Evolutionary conservation across 73 alveolate genomes (phyloP), one percentile per base, ranked within the genome.

Genomic region (Blepharisma japonicum): DNA sequence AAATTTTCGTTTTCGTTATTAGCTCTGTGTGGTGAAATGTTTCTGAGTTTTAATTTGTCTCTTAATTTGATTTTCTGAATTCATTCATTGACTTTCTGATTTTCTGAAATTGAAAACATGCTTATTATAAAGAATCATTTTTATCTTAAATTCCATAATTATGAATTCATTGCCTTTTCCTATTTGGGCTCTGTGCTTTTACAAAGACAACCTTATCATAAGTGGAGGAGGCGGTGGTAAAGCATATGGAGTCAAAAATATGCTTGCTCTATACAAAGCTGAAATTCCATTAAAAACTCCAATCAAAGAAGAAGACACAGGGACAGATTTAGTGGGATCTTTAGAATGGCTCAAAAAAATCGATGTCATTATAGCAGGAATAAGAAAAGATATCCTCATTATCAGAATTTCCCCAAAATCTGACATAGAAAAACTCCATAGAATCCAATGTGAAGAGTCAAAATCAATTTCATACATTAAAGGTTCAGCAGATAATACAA

Each of bases 141-240:
- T 32, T 1, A 32, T 32, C 42, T 32, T 32, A 32, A 32, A 32
- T 32, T 32, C 42, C 42, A 32, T 32, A 32, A 32, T 32, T 32
- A 32, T 32, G 42, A 32, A 32, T 32, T 32, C 42, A 1, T 4
- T 53, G 32, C 38, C 71, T 45, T 70, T 70, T 47, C 80, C 80
- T n/a, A 70, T 70, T 45, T 70, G 18, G 18, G 61, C 55, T 45
- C n/a, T 70, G 61, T 70, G 80, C 61, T n/a, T 47, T 25, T 70
- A n/a, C 66, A 47, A 70, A n/a, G 46, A 70, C 5, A 18, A 45
- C 14, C 1, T 70, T 38, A 2, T 70, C 2, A 39, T 70, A 14
- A 14, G 55, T 18, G 80, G 80, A 39, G 80, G 80, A 39, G 80
- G 80, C 55, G 80, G 80, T 45, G 80, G 80, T 3, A 70, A 70